phyloP scores from a whole-genome alignment of 768 basidiomycete genomes.

The Suillus subaureus region DNA sequence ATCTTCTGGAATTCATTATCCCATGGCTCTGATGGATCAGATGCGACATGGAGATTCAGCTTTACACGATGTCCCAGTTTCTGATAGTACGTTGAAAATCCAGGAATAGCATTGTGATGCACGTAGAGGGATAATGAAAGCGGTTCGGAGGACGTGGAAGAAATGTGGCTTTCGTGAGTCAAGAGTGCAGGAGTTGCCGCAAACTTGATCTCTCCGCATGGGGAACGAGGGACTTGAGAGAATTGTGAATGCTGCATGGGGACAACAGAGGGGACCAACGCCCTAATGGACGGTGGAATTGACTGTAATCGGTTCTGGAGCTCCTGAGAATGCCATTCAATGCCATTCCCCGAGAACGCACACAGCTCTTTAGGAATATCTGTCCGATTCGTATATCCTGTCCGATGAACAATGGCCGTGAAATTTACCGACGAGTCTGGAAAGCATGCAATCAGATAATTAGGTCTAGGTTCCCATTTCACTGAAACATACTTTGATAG shows the following conservation, averaged over 20 bases:
- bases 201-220: conserved; percentile 10
- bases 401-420: conserved; percentile 4
- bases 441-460: not conserved
- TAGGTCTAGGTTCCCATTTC: not conserved
- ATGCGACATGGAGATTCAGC: not conserved
- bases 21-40: conserved; percentile 12
- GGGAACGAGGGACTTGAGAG: not conserved
- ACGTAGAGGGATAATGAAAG: not conserved
- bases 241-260: not conserved
- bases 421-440: conserved; percentile 5
- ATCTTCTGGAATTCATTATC: not conserved
- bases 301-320: not conserved
- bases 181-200: not conserved
- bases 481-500: not conserved
- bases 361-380: not conserved
- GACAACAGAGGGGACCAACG: not conserved
- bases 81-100: conserved; percentile 10
- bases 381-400: conserved; percentile 11
- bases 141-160: conserved; percentile 6
- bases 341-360: not conserved
- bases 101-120: not conserved
- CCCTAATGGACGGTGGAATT: not conserved
- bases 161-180: not conserved
- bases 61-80: not conserved
- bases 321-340: conserved; percentile 15